Evolutionary conservation across 164 flowering plant genomes (phyloP), one percentile per base, ranked within the genome.

Genomic region (Echeveria elegans): DNA sequence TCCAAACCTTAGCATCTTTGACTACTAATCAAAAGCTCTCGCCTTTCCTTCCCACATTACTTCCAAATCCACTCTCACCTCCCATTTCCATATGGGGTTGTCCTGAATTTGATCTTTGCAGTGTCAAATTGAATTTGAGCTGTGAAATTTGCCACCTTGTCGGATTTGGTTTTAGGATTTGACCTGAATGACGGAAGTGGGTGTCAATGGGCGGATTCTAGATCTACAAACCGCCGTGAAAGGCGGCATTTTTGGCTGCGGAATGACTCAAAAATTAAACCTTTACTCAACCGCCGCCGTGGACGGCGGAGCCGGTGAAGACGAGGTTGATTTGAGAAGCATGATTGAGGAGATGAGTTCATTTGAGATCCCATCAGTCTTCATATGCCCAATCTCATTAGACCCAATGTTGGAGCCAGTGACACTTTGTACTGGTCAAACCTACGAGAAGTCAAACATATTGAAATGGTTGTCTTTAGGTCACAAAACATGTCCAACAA

Each of bases 381-480:
- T 88, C 77, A 83, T 80, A 28, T 89, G 96, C 71, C 96, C 96
- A 64, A 88, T 89, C 50, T 88, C 96, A 8, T 73, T 88, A 2
- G 96, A 89, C 43, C 80, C 91, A 32, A 89, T 89, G 96, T 84
- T 76, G 67, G 91, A 88, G 61, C 93, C 96, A 10, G 96, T 89
- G n/a, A 85, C 88, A 2, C 78, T 89, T 14, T 79, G 85, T 66
- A 82, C 96, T 0, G 94, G 96, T 29, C 86, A 85, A 70, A 90
- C 94, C 40, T 88, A 90, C 56, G 92, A 90, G 77, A 71, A 85
- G 37, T 75, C 80, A 64, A 88, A 85, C 81, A 89, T 89, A 50
- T 78, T 83, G 47, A 84, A 77, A 73, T 89, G 96, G 96, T 71
- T 89, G 71, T 82, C 84, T 18, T 26, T 81, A 48, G 93, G 89